phyloP scores from a whole-genome alignment of 2,329 filamentous ascomycete species.

The Plenodomus biglobosus region DNA sequence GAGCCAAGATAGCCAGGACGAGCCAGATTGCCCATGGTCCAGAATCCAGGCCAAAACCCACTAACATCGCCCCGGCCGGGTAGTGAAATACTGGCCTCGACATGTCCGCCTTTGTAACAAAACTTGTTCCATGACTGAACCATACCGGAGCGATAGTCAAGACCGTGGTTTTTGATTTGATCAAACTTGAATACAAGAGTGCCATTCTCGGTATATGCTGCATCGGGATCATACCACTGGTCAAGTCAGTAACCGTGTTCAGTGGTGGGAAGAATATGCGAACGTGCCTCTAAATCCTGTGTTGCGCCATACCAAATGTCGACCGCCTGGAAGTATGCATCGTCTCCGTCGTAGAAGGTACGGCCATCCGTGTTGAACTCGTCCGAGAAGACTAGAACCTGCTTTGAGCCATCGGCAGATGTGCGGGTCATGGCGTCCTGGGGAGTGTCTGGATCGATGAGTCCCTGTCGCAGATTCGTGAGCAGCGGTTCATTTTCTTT shows the following conservation, averaged over 20 bases:
- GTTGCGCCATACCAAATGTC: constrained; percentile 75
- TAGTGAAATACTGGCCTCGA: constrained; percentile 71
- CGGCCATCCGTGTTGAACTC: constrained; percentile 69
- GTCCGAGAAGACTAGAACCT: constrained; percentile 70
- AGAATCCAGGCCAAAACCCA: constrained; percentile 76
- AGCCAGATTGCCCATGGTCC: constrained; percentile 73
- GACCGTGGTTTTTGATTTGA: constrained; percentile 63
- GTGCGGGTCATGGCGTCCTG: constrained; percentile 58
- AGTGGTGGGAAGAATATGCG: neutral
- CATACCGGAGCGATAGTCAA: constrained; percentile 73
- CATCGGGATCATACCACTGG: constrained; percentile 71
- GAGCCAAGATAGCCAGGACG: constrained; percentile 69
- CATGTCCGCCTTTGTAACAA: constrained; percentile 69
- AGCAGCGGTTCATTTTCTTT: constrained; percentile 54
- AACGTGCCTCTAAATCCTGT: constrained; percentile 63
- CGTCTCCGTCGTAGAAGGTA: constrained; percentile 71
- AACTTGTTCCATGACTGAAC: constrained; percentile 73
- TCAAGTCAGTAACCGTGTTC: constrained; percentile 8
- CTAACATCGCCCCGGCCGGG: constrained; percentile 66
- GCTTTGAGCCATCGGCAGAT: constrained; percentile 60
- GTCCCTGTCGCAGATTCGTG: constrained; percentile 60
- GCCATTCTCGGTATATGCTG: constrained; percentile 63
- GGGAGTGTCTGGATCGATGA: constrained; percentile 71
- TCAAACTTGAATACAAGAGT: constrained; percentile 66
- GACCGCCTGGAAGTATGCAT: constrained; percentile 67